Base-by-base conservation (phyloP, 2,329 filamentous ascomycete genomes). In the Aspergillus candidus region DNA sequence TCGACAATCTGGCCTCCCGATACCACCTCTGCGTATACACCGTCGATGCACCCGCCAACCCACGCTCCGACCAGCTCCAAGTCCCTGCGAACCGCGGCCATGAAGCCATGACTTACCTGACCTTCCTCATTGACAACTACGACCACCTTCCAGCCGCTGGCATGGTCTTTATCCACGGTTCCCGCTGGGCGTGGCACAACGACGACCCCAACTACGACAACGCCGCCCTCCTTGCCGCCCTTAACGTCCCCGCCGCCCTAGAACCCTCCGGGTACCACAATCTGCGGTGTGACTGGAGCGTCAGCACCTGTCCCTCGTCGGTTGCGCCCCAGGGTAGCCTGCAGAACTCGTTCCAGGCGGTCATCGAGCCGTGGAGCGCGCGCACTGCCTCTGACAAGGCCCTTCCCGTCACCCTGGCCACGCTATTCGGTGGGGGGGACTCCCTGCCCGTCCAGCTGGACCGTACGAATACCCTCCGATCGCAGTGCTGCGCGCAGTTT, bases 401-500 rank as follows among this genome's bases (percentile, higher is more conserved):
- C 4, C 44, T 72, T 2, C 66, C 69, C 0, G 38, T 30, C 4
- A 66, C 67, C 6, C 48, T 72, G 6, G 57, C 48, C 6, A 42
- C 54, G 2, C 40, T 72, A 4, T 72, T 67, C 43, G 63, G 63
- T 57, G 11, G 62, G 40, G 43, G 33, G 35, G 58, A 65, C 11
- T 60, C 63, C 46, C 61, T 52, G 47, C 51, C 62, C 11, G 50
- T 56, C 18, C 48, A 36, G 11, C 53, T 73, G 44, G 67, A 69
- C 53, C 50, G 70, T 51, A 57, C 64, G 60, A 56, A 74, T 68
- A 55, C 71, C 45, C 31, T 75, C 49, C 55, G 71, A 43, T 62
- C 70, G 35, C 70, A 76, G 57, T 80, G 77, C 55, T 79, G 76
- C 60, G 76, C 76, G 10, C 77, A 78, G 49, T 80, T 79, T 55